phyloP scores from a whole-genome alignment of 2,329 filamentous ascomycete species.

The Aspergillus sp. region DNA sequence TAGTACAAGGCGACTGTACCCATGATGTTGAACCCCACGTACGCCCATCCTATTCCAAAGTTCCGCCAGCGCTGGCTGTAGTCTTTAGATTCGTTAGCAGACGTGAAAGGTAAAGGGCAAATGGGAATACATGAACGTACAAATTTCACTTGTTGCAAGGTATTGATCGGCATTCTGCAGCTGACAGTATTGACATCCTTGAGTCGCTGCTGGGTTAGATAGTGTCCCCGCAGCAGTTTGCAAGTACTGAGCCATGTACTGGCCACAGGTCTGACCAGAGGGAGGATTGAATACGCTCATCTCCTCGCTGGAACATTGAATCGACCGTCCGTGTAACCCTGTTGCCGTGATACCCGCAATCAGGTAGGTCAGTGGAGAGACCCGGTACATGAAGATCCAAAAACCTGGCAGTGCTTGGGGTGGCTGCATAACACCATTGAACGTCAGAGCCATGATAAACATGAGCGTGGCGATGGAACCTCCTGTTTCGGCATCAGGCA shows the following conservation, averaged over 20 bases:
- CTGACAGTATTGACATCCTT: constrained; percentile 54
- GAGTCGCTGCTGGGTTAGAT: constrained; percentile 50
- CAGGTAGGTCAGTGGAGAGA: constrained; percentile 81
- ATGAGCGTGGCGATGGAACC: constrained; percentile 74
- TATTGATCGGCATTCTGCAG: constrained; percentile 44
- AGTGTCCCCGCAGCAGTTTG: constrained; percentile 56
- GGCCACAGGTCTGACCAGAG: constrained; percentile 56
- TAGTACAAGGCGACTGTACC: constrained; percentile 60
- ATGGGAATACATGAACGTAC: constrained; percentile 18
- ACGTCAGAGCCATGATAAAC: constrained; percentile 72
- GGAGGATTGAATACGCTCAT: constrained; percentile 66
- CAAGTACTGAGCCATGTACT: constrained; percentile 61
- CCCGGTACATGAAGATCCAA: constrained; percentile 83
- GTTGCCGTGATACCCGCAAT: constrained; percentile 70
- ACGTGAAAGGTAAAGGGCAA: neutral
- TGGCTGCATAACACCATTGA: constrained; percentile 69
- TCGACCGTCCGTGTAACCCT: constrained; percentile 66
- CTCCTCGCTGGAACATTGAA: constrained; percentile 71
- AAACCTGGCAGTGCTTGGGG: constrained; percentile 67
- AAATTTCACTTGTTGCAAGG: constrained; percentile 48
- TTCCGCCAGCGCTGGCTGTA: constrained; percentile 68
- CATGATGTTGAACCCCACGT: constrained; percentile 60
- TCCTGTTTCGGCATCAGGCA: constrained; percentile 73
- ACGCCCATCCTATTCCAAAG: constrained; percentile 64
- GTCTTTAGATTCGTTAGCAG: constrained; percentile 21